These are phyloP conservation scores for Nitzschia sp. DNA, from an alignment of 108 stramenopile genomes.

Conservation along the genomic window DNA sequence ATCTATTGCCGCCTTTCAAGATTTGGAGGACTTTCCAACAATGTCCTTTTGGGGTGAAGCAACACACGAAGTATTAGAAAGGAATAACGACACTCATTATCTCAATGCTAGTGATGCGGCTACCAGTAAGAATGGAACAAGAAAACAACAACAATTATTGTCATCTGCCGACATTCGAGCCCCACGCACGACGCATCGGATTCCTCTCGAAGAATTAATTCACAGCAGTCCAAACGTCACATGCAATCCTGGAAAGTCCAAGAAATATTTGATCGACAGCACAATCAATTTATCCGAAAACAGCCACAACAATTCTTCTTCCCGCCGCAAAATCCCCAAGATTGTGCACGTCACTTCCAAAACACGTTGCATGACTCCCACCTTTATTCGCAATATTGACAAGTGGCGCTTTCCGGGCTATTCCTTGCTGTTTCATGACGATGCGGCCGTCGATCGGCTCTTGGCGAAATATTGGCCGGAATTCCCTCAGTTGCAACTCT, in stretches of 20 bases:
- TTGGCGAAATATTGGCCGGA: slow-evolving; percentile 43
- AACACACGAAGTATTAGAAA: background rate
- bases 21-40: background rate
- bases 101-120: background rate
- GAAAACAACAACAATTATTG: background rate
- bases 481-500: slow-evolving; percentile 56
- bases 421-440: slow-evolving; percentile 67
- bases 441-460: slow-evolving; percentile 57
- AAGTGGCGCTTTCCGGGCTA: slow-evolving; percentile 52
- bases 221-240: slow-evolving; percentile 2
- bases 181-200: background rate
- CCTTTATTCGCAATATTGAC: slow-evolving; percentile 32
- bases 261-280: slow-evolving; percentile 12
- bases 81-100: background rate
- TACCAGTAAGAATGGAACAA: background rate
- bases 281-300: slow-evolving; percentile 20
- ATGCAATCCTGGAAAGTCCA: slow-evolving; percentile 10
- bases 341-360: slow-evolving; percentile 63
- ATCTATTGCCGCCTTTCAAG: background rate
- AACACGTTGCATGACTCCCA: slow-evolving; percentile 45
- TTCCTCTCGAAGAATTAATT: slow-evolving; percentile 8
- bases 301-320: background rate
- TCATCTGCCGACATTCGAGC: slow-evolving; percentile 3
- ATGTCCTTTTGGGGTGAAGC: background rate
- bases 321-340: slow-evolving; percentile 46